phyloP scores from a whole-genome alignment of 2,329 filamentous ascomycete genomes.

The Chaetomiaceae sp. region DNA sequence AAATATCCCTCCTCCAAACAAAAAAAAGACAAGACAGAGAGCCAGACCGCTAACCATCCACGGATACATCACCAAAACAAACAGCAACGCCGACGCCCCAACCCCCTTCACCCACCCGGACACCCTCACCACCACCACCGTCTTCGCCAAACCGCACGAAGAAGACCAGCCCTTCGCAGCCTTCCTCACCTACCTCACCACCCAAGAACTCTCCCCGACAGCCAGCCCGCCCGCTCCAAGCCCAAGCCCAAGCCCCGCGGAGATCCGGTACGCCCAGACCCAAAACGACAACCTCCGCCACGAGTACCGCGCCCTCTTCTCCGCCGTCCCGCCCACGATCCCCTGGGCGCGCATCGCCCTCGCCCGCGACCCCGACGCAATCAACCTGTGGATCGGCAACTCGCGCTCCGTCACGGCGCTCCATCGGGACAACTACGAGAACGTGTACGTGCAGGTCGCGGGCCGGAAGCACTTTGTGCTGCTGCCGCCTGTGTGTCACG shows the following conservation, averaged over 20 bases:
- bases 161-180: conserved; percentile 56
- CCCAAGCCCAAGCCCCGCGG: too few relatives aligned
- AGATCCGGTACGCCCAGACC: conserved; percentile 30
- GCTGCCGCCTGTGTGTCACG: conserved; percentile 64
- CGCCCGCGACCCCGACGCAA: conserved; percentile 61
- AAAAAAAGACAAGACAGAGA: too few relatives aligned
- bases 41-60: too few relatives aligned
- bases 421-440: conserved; percentile 83
- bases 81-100: conserved; percentile 50
- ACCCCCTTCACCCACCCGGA: conserved; percentile 33
- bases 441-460: conserved; percentile 72
- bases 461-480: conserved; percentile 73
- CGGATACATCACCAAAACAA: neutral
- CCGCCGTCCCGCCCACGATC: conserved; percentile 59
- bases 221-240: too few relatives aligned
- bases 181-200: conserved; percentile 59
- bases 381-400: conserved; percentile 82
- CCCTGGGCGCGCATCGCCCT: conserved; percentile 68
- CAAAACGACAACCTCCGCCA: conserved; percentile 77
- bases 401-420: conserved; percentile 64
- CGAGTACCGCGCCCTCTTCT: conserved; percentile 63
- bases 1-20: too few relatives aligned
- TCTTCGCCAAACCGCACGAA: conserved; percentile 71
- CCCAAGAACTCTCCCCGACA: conserved; percentile 49
- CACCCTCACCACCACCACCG: conserved; percentile 28